Base-by-base conservation (phyloP, 306 rosid species). In the Trichosanthes cucumerina region DNA sequence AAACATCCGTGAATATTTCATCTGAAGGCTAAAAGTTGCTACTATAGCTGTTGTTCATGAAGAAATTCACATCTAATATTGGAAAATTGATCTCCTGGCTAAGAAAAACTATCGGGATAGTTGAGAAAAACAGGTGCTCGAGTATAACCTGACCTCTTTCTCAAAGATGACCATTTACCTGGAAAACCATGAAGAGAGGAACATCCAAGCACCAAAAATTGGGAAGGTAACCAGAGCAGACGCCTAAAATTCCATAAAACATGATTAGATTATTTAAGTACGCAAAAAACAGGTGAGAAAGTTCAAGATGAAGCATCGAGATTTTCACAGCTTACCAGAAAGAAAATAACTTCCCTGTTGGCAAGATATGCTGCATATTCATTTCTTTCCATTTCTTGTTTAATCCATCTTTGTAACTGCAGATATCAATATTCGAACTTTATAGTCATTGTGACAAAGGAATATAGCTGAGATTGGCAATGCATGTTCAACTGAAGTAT, bases 371-470 rank as follows among this genome's bases (percentile, higher is more conserved):
- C 84, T 0, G 91, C 88, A 63, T 87, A 83, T 79, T 86, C 88
- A 85, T 86, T 83, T 84, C 82, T 88, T 84, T 85, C 89, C 97
- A 94, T 81, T 85, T 82, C 79, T 77, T 82, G 81, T 83, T 85
- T 92, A 79, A 90, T 87, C 82, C 85, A 75, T 79, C 85, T 88
- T 88, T 94, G 97, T 78, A 94, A 88, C 97, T 90, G 86, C 87
- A 85, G 23, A 38, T 49, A 50, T 69, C 77, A 43, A 77, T 57
- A 56, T 38, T 58, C 70, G 8, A 77, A 21, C 41, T 57, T 56
- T 43, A 43, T 46, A 12, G 62, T 44, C 59, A 44, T 14, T 19
- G 64, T 7, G 21, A 34, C 44, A 14, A 14, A 31, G 49, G 9
- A 19, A 79, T 79, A 65, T 46, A 79, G 44, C 6, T 28, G 24